Conservation (phyloP, 2,329 filamentous ascomycete genomes). For the Fusarium phyllophilum region DNA sequence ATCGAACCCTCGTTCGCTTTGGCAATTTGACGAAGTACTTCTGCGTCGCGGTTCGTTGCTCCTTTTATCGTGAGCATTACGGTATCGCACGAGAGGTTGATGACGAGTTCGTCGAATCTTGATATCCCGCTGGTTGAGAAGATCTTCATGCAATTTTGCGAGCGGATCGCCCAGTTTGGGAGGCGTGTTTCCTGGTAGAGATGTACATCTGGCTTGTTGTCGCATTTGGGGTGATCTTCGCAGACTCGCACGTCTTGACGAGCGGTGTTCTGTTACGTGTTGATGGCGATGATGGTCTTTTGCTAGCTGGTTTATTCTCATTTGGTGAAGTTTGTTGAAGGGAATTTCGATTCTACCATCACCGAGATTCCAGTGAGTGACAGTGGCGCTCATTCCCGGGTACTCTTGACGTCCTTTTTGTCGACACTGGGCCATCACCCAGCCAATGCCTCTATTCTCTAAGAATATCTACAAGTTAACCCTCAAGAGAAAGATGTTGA, state of each 20-base stretch:
- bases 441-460: accelerated
- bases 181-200: accelerated
- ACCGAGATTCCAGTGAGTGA: accelerated
- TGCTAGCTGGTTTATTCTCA: accelerated
- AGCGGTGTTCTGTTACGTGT: neutral
- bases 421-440: neutral
- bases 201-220: neutral
- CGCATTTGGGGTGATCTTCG: neutral
- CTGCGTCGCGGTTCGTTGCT: neutral
- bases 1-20: accelerated
- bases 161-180: neutral
- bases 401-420: neutral
- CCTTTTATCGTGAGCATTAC: accelerated
- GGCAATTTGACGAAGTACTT: neutral
- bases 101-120: too few relatives aligned
- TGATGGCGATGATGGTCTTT: accelerated
- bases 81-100: neutral
- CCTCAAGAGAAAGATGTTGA: neutral
- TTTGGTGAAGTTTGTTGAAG: neutral
- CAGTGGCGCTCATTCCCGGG: neutral
- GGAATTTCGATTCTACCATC: accelerated
- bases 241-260: too few relatives aligned
- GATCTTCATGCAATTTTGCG: accelerated
- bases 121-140: accelerated
- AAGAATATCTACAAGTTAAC: accelerated